Evolutionary conservation across 352 stramenopile genomes (phyloP).

Genomic region (Pythium rishiriense): DNA sequence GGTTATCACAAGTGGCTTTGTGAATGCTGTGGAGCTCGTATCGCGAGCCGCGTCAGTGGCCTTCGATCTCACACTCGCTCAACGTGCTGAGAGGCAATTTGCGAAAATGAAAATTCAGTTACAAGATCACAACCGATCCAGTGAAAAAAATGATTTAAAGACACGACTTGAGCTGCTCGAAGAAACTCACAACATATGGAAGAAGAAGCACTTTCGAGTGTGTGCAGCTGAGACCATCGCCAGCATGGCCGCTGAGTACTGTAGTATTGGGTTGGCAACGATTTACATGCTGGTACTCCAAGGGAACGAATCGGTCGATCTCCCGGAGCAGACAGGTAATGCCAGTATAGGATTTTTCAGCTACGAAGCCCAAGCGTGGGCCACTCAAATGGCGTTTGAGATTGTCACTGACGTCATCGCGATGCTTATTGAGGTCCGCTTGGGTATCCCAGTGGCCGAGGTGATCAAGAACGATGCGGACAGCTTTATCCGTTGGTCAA

Average conservation of each 20-base stretch:
- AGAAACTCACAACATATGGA: neutral
- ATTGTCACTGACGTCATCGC: too few relatives aligned
- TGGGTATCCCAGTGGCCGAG: too few relatives aligned
- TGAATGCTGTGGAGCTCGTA: neutral
- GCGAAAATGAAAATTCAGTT: neutral
- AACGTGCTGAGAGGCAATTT: neutral
- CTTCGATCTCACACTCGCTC: neutral
- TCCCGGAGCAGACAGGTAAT: neutral
- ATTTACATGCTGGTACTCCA: slow-evolving; percentile 7
- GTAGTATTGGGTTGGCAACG: slow-evolving; percentile 8
- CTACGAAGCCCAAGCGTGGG: neutral
- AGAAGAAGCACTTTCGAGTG: neutral
- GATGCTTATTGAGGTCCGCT: too few relatives aligned
- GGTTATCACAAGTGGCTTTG: neutral
- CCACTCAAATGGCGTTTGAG: too few relatives aligned
- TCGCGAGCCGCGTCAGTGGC: neutral
- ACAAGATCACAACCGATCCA: neutral
- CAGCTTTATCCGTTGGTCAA: too few relatives aligned
- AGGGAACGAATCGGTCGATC: neutral
- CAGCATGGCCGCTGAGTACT: slow-evolving; percentile 17
- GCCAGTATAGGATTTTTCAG: neutral
- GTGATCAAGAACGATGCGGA: too few relatives aligned
- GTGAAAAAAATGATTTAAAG: neutral
- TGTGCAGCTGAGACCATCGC: slow-evolving; percentile 6
- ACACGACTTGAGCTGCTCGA: neutral